A percentile compares a stretch with the other conserved stretches of the same genome.
phyloP scores from a whole-genome alignment of 2,329 filamentous ascomycete species.

The Cercospora nicotianae region DNA sequence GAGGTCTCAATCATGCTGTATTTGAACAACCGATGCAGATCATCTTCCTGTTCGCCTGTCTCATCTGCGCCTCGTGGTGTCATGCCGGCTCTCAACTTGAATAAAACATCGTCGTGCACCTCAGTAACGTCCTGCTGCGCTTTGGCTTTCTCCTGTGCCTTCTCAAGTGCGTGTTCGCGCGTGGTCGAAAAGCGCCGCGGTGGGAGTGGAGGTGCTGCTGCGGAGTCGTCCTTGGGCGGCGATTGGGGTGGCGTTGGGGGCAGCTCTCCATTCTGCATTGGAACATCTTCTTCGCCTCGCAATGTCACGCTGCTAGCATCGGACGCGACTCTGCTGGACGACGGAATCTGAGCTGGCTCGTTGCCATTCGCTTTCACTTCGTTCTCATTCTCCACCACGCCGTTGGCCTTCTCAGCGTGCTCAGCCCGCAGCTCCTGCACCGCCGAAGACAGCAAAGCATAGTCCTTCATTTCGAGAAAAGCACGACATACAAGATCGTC shows the following conservation, averaged over 20 bases:
- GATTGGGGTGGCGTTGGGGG: slow-evolving; percentile 36
- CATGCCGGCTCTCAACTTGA: slow-evolving; percentile 87
- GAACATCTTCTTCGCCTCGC: slow-evolving; percentile 27
- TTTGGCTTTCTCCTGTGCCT: slow-evolving; percentile 58
- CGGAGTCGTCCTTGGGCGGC: slow-evolving; percentile 39
- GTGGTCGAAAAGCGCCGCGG: slow-evolving; percentile 32
- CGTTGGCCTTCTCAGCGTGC: slow-evolving; percentile 6
- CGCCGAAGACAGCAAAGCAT: slow-evolving; percentile 27
- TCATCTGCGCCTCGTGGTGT: slow-evolving; percentile 62
- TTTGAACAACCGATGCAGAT: slow-evolving; percentile 35
- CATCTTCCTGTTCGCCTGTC: slow-evolving; percentile 75
- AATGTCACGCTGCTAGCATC: slow-evolving; percentile 34
- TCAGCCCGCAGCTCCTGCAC: slow-evolving; percentile 18
- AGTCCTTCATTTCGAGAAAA: slow-evolving; percentile 36
- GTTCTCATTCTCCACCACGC: not conserved
- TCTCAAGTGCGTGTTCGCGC: slow-evolving; percentile 42
- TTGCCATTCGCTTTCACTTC: not conserved
- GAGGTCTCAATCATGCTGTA: slow-evolving; percentile 28
- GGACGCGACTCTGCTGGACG: slow-evolving; percentile 2
- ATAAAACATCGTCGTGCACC: slow-evolving; percentile 88
- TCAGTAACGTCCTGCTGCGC: slow-evolving; percentile 91
- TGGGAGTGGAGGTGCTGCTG: slow-evolving; percentile 55
- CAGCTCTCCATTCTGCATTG: slow-evolving; percentile 28
- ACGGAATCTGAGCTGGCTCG: not conserved
- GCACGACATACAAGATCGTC: slow-evolving; percentile 40